These are phyloP conservation scores for Hericium rajendrae DNA, from an alignment of 768 basidiomycete species.

Conservation along the genomic window DNA sequence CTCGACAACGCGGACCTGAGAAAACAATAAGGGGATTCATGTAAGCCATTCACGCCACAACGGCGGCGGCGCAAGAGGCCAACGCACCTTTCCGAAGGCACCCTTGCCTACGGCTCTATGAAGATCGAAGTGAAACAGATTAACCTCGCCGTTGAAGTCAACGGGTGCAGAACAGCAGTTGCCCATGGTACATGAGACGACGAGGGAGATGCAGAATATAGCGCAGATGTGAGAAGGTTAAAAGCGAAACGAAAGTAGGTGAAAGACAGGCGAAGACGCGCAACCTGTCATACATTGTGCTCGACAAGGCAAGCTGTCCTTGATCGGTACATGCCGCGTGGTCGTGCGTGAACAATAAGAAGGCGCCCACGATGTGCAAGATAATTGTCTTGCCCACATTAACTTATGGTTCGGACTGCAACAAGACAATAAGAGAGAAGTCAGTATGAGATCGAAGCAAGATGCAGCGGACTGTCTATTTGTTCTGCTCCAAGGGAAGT, in stretches of 20 bases:
- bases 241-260: conserved; percentile 8
- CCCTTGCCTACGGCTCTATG: conserved; percentile 94
- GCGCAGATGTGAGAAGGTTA: conserved; percentile 3
- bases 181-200: conserved; percentile 15
- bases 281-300: conserved; percentile 2
- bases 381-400: background rate
- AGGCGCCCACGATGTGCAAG: background rate
- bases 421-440: conserved; percentile 6
- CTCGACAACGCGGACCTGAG: conserved; percentile 46
- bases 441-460: background rate
- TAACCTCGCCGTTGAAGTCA: conserved; percentile 54
- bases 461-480: background rate
- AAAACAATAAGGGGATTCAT: background rate
- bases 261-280: background rate
- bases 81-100: conserved; percentile 89
- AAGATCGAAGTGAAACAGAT: conserved; percentile 94
- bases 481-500: background rate
- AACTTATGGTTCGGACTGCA: background rate
- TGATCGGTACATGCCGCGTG: conserved; percentile 8
- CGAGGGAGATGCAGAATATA: background rate
- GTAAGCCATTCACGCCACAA: background rate
- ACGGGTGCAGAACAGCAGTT: conserved; percentile 33
- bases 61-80: background rate
- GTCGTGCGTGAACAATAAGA: conserved; percentile 5
- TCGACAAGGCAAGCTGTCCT: conserved; percentile 5